Percentiles rank a stretch among this genome's conserved stretches.
Conservation (phyloP, 169 alveolate genomes). For the Babesia ovis region DNA sequence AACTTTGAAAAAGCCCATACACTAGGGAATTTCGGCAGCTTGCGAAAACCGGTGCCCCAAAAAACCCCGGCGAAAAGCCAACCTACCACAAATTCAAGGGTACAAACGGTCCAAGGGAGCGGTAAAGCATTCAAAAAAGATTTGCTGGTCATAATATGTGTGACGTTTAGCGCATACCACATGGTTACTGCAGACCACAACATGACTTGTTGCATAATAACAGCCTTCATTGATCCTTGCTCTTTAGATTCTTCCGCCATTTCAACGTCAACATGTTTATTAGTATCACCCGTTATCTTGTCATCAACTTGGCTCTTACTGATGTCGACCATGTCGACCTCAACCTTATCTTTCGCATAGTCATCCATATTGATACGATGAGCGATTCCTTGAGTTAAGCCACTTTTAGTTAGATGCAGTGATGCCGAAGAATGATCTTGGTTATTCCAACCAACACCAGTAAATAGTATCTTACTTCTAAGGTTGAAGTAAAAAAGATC, state of each 20-base stretch:
- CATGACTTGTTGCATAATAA: neutral
- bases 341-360: too few species aligned
- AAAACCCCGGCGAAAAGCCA: constrained; percentile 67
- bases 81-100: constrained; percentile 75
- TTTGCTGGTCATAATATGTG: constrained; percentile 77
- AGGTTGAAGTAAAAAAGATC: too few species aligned
- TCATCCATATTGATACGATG: too few species aligned
- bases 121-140: constrained; percentile 68
- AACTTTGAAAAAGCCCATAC: constrained; percentile 47
- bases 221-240: neutral
- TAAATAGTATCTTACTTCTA: too few species aligned
- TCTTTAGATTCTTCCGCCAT: neutral
- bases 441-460: too few species aligned
- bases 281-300: too few species aligned
- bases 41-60: constrained; percentile 70
- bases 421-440: too few species aligned
- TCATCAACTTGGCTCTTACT: too few species aligned
- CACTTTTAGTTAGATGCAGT: too few species aligned
- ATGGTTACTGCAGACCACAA: constrained; percentile 5
- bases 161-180: constrained; percentile 80
- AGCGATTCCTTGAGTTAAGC: too few species aligned
- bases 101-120: constrained; percentile 79
- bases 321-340: too few species aligned
- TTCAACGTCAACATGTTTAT: too few species aligned
- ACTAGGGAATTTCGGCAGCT: constrained; percentile 60